These are phyloP conservation scores for Calonectria hongkongensis DNA, from an alignment of 2,329 filamentous ascomycete species.

Conservation along the genomic window DNA sequence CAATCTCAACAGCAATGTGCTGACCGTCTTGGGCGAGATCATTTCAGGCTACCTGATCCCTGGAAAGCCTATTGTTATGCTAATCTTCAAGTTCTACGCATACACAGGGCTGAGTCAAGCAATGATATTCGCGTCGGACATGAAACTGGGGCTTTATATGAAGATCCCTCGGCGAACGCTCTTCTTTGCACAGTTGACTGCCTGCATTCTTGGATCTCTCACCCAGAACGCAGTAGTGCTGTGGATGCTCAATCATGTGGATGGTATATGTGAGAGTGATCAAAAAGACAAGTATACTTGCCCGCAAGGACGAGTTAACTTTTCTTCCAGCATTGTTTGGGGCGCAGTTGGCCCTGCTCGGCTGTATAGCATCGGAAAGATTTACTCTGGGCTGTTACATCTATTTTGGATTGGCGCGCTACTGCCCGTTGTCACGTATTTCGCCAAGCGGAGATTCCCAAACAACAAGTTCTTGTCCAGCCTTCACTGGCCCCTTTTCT, in stretches of 20 bases:
- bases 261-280: constrained; percentile 37
- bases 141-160: constrained; percentile 70
- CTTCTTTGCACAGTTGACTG: constrained; percentile 66
- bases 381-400: constrained; percentile 38
- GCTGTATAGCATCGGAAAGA: constrained; percentile 38
- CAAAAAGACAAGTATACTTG: constrained; percentile 64
- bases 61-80: constrained; percentile 46
- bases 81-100: constrained; percentile 50
- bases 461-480: constrained; percentile 31
- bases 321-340: constrained; percentile 68
- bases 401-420: constrained; percentile 40
- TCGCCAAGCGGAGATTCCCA: constrained; percentile 29
- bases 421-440: constrained; percentile 32
- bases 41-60: constrained; percentile 48
- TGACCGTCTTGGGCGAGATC: constrained; percentile 57
- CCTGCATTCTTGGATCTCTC: constrained; percentile 58
- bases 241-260: constrained; percentile 38
- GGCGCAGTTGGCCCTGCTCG: constrained; percentile 68
- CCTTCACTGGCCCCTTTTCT: constrained; percentile 40
- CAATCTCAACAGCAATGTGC: constrained; percentile 60
- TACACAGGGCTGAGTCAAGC: constrained; percentile 60
- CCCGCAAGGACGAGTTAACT: constrained; percentile 67
- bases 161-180: constrained; percentile 67
- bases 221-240: constrained; percentile 61
- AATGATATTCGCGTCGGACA: constrained; percentile 66